Evolutionary conservation across 1,284 basidiomycete genomes (phyloP), one percentile per base, ranked within the genome.

Genomic region (Omphalotus olearius): DNA sequence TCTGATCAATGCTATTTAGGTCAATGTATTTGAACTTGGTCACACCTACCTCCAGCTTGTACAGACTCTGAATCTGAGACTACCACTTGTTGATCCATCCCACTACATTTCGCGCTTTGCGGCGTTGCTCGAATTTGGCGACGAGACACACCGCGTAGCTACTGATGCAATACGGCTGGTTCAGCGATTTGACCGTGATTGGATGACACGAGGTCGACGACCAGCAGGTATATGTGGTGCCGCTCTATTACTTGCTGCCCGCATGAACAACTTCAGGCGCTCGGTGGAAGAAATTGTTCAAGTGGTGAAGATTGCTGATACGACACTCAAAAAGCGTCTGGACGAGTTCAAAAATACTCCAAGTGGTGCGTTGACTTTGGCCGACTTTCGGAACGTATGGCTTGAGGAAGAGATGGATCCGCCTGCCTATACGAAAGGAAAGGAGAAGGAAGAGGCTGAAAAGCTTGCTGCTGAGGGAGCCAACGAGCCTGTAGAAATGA

Each of bases 211-310:
- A 26, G 97, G 97, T 35, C 85, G 97, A 39, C 82, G 97, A 10
- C 97, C 97, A 0, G 93, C 97, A 0, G 97, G 97, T 14, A 95
- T 99, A 53, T 98, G 96, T 66, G 97, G 97, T 26, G 97, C 97
- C 0, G 93, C 92, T 33, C 79, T 99, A 13, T 79, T 99, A 36
- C 82, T 99, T 16, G 97, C 97, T 0, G 96, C 94, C 28, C 85
- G 97, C 17, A 99, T 99, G 97, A 98, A 97, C 70, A 94, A 98
- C 66, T 99, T 97, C 64, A 76, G 95, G 36, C 78, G 97, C 41
- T 91, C 87, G 18, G 79, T 98, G 2, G 90, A 95, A 63, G 97
- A 99, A 69, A 88, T 99, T 48, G 94, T 98, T 10, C 93, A 97
- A 66, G 94, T 99, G 6, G 97, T 99, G 60, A 99, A 99, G 72